These are phyloP conservation scores for Colletotrichum destructivum DNA, from an alignment of 2,329 filamentous ascomycete species.

Conservation along the genomic window DNA sequence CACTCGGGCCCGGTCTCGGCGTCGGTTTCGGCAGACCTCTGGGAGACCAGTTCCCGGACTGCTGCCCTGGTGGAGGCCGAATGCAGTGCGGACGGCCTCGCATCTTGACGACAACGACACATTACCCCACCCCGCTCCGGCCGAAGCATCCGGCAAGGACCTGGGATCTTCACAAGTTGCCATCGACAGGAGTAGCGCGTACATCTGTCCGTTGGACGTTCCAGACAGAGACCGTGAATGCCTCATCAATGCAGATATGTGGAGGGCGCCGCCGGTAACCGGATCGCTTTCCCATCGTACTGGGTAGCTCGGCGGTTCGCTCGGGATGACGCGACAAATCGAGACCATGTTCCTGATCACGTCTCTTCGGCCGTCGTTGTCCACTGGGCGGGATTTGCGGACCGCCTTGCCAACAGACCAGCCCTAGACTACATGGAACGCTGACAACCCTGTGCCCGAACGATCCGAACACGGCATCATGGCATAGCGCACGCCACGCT, in stretches of 20 bases:
- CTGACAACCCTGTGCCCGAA: background rate
- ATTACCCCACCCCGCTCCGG: background rate
- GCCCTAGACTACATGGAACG: background rate
- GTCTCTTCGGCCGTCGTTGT: background rate
- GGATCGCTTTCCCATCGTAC: background rate
- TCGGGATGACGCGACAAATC: background rate
- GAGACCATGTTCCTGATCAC: background rate
- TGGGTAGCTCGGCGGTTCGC: background rate
- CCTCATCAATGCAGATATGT: background rate
- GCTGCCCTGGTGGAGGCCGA: background rate
- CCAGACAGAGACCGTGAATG: background rate
- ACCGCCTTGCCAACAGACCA: background rate
- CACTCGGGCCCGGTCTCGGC: constrained; percentile 18
- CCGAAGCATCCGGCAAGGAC: background rate
- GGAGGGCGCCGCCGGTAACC: no score
- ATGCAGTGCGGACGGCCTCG: constrained; percentile 2
- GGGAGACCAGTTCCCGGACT: background rate
- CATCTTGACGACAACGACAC: background rate
- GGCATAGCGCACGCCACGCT: background rate
- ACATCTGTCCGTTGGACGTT: background rate
- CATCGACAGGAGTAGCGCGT: no score
- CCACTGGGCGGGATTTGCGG: background rate
- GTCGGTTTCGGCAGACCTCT: constrained; percentile 25
- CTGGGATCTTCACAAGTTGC: background rate
- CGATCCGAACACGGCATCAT: no score